Percentiles rank a stretch among this genome's conserved stretches.
Evolutionary conservation across 1,284 basidiomycete species (phyloP).

Genomic region (Rhodotorula sp.): DNA sequence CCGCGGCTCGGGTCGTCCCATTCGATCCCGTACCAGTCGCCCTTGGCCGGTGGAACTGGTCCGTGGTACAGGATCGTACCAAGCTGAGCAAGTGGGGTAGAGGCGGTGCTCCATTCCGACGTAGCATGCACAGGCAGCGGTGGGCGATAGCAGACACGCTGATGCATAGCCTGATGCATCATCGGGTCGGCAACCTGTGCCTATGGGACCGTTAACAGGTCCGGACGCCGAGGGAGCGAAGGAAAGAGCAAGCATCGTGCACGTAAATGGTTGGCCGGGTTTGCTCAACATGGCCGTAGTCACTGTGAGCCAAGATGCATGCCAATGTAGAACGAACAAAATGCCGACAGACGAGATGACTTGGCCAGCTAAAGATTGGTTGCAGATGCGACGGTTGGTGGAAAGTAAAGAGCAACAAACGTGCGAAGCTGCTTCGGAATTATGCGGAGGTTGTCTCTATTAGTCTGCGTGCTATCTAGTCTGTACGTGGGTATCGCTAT

Average conservation of each 20-base stretch:
- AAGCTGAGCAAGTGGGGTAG: background rate
- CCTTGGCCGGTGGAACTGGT: slow-evolving; percentile 62
- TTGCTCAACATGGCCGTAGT: no score
- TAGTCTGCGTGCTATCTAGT: no score
- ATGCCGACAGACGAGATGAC: no score
- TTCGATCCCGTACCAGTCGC: slow-evolving; percentile 86
- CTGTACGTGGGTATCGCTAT: background rate
- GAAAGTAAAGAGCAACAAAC: no score
- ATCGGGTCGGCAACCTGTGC: background rate
- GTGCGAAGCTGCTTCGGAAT: no score
- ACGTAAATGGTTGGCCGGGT: no score
- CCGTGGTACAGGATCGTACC: slow-evolving; percentile 66
- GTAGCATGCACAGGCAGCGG: background rate
- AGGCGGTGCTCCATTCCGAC: background rate
- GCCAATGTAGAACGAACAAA: no score
- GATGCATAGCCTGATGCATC: background rate
- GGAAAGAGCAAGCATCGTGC: no score
- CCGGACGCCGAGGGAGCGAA: background rate
- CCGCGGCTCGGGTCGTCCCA: slow-evolving; percentile 84
- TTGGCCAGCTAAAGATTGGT: no score
- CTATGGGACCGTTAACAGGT: background rate
- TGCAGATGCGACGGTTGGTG: no score
- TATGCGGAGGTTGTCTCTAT: no score
- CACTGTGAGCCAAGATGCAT: no score
- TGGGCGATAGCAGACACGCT: slow-evolving; percentile 3